A percentile compares a stretch with the other conserved stretches of the same genome.
Evolutionary conservation across 257 asterid genomes (phyloP).

Genomic region (Fraxinus anomala): DNA sequence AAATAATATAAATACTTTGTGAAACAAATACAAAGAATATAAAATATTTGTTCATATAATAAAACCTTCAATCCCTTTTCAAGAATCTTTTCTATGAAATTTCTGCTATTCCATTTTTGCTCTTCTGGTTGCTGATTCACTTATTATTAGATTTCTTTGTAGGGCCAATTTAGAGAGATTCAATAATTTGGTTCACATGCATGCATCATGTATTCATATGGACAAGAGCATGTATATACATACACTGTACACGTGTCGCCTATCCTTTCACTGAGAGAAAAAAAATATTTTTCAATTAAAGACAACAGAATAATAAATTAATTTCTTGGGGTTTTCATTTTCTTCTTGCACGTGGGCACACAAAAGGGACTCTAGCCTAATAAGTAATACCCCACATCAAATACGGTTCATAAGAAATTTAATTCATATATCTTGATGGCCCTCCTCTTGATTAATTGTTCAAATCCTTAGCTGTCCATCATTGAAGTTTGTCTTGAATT

Average conservation of each 20-base stretch:
- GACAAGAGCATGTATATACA: conserved; percentile 16
- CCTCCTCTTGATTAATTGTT: conserved; percentile 28
- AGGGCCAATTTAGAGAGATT: conserved; percentile 42
- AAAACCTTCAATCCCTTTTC: neutral
- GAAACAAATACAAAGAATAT: neutral
- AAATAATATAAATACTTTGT: neutral
- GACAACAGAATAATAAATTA: conserved; percentile 30
- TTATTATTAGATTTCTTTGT: conserved; percentile 37
- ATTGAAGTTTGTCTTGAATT: conserved; percentile 34
- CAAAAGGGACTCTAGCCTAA: conserved; percentile 35
- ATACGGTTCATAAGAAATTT: conserved; percentile 33
- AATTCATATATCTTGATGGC: conserved; percentile 29
- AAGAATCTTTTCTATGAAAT: neutral
- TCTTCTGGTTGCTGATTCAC: conserved; percentile 21
- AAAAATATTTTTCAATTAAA: neutral
- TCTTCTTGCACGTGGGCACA: conserved; percentile 61
- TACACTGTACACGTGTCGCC: conserved; percentile 27
- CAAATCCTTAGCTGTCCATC: conserved; percentile 34
- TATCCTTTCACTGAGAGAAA: conserved; percentile 17
- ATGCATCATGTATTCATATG: conserved; percentile 22
- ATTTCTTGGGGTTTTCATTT: conserved; percentile 31
- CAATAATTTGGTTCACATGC: conserved; percentile 66
- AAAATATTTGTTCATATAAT: neutral
- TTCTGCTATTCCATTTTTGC: neutral
- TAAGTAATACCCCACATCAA: conserved; percentile 37